phyloP scores from a whole-genome alignment of 257 asterid species.

The Solanum sitiens region DNA sequence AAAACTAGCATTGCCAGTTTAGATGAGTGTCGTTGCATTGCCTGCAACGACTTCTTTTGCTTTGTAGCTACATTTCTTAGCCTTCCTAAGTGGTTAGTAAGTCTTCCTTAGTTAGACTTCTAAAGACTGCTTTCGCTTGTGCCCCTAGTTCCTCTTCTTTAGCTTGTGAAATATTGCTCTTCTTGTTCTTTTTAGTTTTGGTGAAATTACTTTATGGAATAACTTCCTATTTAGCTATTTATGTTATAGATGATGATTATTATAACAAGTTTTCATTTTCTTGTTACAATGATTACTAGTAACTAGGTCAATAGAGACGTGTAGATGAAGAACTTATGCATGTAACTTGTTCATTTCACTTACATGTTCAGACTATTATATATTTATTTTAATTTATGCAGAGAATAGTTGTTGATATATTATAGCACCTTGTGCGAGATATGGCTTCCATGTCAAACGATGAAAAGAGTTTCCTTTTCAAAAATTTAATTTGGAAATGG shows the following conservation, averaged over 20 bases:
- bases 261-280: neutral
- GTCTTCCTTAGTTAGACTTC: too few relatives aligned
- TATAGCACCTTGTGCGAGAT: conserved; percentile 75
- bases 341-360: neutral
- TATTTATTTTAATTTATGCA: conserved; percentile 7
- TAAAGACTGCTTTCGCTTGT: too few relatives aligned
- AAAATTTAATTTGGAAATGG: conserved; percentile 50
- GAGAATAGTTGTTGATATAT: conserved; percentile 16
- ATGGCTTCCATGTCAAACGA: conserved; percentile 60
- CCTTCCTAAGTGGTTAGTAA: too few relatives aligned
- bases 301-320: neutral
- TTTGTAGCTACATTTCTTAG: too few relatives aligned
- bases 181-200: too few relatives aligned
- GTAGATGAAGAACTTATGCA: neutral
- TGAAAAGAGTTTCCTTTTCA: conserved; percentile 22
- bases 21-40: too few relatives aligned
- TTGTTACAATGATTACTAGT: neutral
- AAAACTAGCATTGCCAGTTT: too few relatives aligned
- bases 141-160: too few relatives aligned
- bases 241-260: neutral
- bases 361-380: neutral
- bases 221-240: too few relatives aligned
- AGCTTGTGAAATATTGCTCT: too few relatives aligned
- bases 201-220: too few relatives aligned
- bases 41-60: too few relatives aligned